Evolutionary conservation across 2,329 filamentous ascomycete species (phyloP).

Genomic region (Cucurbitaria berberidis): DNA sequence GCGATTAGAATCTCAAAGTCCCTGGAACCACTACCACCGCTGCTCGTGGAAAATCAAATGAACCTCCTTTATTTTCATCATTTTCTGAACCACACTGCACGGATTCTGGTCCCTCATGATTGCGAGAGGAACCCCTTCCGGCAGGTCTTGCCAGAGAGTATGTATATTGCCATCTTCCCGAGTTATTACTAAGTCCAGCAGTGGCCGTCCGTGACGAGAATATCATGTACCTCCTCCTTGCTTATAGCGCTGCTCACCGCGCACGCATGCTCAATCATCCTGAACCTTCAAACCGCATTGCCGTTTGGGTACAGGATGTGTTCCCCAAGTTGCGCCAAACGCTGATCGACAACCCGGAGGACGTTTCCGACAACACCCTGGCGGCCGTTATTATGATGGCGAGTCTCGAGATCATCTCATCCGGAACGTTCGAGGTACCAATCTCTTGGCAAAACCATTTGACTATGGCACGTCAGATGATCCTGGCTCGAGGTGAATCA

Average conservation of each 20-base stretch:
- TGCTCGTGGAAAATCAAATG: slow-evolving; percentile 74
- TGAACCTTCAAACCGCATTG: slow-evolving; percentile 78
- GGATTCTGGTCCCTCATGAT: slow-evolving; percentile 67
- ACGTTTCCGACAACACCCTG: slow-evolving; percentile 73
- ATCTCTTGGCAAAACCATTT: slow-evolving; percentile 84
- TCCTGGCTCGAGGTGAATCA: slow-evolving; percentile 68
- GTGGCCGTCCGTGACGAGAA: slow-evolving; percentile 74
- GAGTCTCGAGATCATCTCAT: slow-evolving; percentile 82
- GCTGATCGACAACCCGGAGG: slow-evolving; percentile 57
- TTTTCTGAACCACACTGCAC: slow-evolving; percentile 80
- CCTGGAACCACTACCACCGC: slow-evolving; percentile 61
- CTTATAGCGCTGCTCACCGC: slow-evolving; percentile 84
- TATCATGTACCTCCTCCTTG: slow-evolving; percentile 76
- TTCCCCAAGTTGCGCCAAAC: slow-evolving; percentile 74
- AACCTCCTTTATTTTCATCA: slow-evolving; percentile 78
- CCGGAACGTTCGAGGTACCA: slow-evolving; percentile 78
- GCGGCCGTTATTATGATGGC: slow-evolving; percentile 86
- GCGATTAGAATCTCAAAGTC: slow-evolving; percentile 66
- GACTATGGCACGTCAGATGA: slow-evolving; percentile 75
- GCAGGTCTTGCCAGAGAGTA: slow-evolving; percentile 66
- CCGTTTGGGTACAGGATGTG: slow-evolving; percentile 79
- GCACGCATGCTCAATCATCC: slow-evolving; percentile 74
- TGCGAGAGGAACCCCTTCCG: slow-evolving; percentile 67
- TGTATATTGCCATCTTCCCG: slow-evolving; percentile 31
- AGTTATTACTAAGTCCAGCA: slow-evolving; percentile 28